phyloP scores from a whole-genome alignment of 805 yeast genomes.

The Pichia thaimueangensis region DNA sequence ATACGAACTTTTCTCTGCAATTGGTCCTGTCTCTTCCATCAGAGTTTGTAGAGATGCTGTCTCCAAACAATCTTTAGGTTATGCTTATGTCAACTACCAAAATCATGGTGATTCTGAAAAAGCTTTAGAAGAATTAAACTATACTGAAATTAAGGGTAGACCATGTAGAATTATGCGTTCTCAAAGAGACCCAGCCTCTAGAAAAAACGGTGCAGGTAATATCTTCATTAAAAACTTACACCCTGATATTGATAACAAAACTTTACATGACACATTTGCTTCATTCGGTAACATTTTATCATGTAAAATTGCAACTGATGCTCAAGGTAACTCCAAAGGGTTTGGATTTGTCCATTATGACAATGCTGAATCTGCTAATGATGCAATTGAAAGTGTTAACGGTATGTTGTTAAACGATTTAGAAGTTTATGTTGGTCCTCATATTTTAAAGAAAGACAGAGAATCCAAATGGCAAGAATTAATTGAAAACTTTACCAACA shows the following conservation, averaged over 20 bases:
- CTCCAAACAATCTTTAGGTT: slow-evolving; percentile 93
- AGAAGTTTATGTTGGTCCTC: slow-evolving; percentile 94
- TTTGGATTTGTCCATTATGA: slow-evolving; percentile 98
- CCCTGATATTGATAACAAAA: slow-evolving; percentile 97
- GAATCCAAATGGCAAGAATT: slow-evolving; percentile 85
- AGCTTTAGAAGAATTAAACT: slow-evolving; percentile 94
- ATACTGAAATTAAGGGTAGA: slow-evolving; percentile 86
- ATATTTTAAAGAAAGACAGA: slow-evolving; percentile 88
- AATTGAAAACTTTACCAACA: slow-evolving; percentile 91
- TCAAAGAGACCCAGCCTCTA: slow-evolving; percentile 93
- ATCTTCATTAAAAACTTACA: slow-evolving; percentile 97
- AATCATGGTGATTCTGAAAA: slow-evolving; percentile 82
- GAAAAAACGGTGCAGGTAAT: slow-evolving; percentile 95
- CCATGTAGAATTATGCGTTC: slow-evolving; percentile 99
- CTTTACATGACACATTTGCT: slow-evolving; percentile 94
- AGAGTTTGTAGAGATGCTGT: slow-evolving; percentile 99
- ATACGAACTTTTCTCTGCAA: slow-evolving; percentile 88
- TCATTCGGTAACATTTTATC: slow-evolving; percentile 95
- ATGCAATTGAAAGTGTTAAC: slow-evolving; percentile 94
- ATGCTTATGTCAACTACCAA: slow-evolving; percentile 96
- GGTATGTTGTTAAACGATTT: slow-evolving; percentile 97
- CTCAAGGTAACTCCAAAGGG: slow-evolving; percentile 85
- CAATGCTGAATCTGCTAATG: slow-evolving; percentile 83
- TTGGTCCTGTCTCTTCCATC: slow-evolving; percentile 93
- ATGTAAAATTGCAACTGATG: slow-evolving; percentile 95